These are phyloP conservation scores for Cryptosporidium viatorum DNA, from an alignment of 169 alveolate genomes.

Conservation along the genomic window DNA sequence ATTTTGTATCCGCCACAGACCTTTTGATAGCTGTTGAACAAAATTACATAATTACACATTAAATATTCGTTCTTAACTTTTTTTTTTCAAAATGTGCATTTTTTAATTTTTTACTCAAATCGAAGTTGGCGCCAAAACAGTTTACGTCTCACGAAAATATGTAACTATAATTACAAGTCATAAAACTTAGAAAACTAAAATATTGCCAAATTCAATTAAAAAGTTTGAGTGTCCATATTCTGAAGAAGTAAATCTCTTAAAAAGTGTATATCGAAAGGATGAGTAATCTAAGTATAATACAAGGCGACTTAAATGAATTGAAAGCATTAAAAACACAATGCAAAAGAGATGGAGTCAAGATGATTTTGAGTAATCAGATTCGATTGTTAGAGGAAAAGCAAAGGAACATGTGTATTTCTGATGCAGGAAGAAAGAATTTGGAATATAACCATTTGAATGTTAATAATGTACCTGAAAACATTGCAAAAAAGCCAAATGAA, in stretches of 20 bases:
- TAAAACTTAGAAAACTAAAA: not conserved
- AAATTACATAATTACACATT: not conserved
- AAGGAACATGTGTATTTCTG: conserved; percentile 62
- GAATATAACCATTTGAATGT: conserved; percentile 2
- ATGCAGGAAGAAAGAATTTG: conserved; percentile 6
- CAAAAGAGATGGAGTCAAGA: conserved; percentile 53
- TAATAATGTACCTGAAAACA: not conserved
- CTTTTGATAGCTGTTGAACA: too few relatives aligned
- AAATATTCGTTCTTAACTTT: not conserved
- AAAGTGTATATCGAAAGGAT: not conserved
- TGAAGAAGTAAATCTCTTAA: too few relatives aligned
- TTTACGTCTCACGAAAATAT: conserved; percentile 12
- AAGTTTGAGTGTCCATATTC: too few relatives aligned
- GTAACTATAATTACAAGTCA: not conserved
- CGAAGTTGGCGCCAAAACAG: not conserved
- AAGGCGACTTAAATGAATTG: conserved; percentile 63
- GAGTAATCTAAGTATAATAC: conserved; percentile 53
- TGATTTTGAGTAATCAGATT: conserved; percentile 47
- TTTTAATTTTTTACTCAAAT: not conserved
- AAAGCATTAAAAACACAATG: conserved; percentile 46
- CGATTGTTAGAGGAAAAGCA: conserved; percentile 41
- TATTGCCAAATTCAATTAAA: not conserved
- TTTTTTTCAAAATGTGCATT: not conserved
- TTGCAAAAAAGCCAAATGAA: not conserved
- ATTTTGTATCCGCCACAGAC: not conserved